These are phyloP conservation scores for Rhizopogon vinicolor DNA, from an alignment of 768 basidiomycete species.

Conservation along the genomic window DNA sequence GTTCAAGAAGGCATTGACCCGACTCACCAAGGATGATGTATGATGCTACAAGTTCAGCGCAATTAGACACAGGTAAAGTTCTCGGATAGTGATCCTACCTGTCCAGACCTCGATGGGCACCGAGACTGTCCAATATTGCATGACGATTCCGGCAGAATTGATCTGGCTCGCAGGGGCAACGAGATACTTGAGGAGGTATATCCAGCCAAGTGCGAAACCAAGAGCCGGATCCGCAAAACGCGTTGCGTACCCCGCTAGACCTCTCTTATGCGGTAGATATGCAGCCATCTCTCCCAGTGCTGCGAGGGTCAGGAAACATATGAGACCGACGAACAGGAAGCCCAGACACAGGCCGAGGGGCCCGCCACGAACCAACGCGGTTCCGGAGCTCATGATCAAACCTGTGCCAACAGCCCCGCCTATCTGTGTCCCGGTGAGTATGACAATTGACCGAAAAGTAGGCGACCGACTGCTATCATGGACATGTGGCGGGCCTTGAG, in stretches of 20 bases:
- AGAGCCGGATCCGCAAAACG: slow-evolving; percentile 68
- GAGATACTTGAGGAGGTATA: slow-evolving; percentile 59
- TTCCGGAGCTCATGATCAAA: slow-evolving; percentile 50
- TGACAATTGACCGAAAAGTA: background rate
- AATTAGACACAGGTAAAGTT: background rate
- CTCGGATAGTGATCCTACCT: slow-evolving; percentile 34
- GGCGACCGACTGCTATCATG: slow-evolving; percentile 45
- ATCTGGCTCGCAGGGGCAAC: slow-evolving; percentile 66
- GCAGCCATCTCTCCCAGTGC: slow-evolving; percentile 37
- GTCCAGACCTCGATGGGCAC: slow-evolving; percentile 54
- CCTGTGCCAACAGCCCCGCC: slow-evolving; percentile 54
- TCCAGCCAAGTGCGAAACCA: slow-evolving; percentile 56
- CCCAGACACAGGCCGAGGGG: slow-evolving; percentile 45
- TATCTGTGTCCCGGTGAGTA: slow-evolving; percentile 22
- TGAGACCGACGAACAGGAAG: slow-evolving; percentile 46
- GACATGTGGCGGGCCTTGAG: slow-evolving; percentile 54
- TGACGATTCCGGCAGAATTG: slow-evolving; percentile 56
- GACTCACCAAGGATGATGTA: slow-evolving; percentile 53
- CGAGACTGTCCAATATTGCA: slow-evolving; percentile 43
- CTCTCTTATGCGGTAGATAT: slow-evolving; percentile 56
- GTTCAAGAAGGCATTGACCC: background rate
- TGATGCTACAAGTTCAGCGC: slow-evolving; percentile 32
- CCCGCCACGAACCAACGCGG: slow-evolving; percentile 52
- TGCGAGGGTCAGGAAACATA: slow-evolving; percentile 59
- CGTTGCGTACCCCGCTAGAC: slow-evolving; percentile 55